Evolutionary conservation across 495 filamentous ascomycete species (phyloP).

Genomic region (Talaromyces adpressus): DNA sequence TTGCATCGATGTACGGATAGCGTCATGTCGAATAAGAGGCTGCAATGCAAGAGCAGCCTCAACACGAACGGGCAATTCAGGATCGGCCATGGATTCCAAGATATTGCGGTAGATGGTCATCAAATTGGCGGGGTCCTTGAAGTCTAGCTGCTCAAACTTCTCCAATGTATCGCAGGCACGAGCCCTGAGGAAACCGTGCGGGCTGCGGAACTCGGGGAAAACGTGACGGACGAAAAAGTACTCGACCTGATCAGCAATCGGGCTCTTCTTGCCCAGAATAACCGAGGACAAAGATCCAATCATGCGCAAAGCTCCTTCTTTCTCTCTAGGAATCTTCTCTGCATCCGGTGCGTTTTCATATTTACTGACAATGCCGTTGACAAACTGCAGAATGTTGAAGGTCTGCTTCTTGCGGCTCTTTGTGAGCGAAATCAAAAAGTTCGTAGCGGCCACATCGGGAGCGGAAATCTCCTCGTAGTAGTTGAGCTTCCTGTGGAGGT

Average conservation of each 20-base stretch:
- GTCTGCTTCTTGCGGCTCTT: conserved; percentile 94
- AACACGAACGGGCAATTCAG: conserved; percentile 84
- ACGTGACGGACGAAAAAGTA: conserved; percentile 98
- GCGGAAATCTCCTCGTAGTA: conserved; percentile 96
- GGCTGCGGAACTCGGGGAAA: conserved; percentile 93
- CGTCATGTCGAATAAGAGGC: conserved; percentile 89
- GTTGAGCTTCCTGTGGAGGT: conserved; percentile 93
- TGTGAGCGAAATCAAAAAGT: conserved; percentile 90
- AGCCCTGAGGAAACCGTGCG: conserved; percentile 87
- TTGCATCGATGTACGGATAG: conserved; percentile 91
- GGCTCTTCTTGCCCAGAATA: conserved; percentile 94
- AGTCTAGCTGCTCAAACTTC: conserved; percentile 94
- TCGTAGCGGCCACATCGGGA: conserved; percentile 92
- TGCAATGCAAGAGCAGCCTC: conserved; percentile 92
- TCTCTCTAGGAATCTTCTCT: conserved; percentile 86
- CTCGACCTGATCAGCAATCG: conserved; percentile 96
- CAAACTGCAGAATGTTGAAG: conserved; percentile 85
- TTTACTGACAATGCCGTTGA: conserved; percentile 87
- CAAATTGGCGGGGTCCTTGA: conserved; percentile 90
- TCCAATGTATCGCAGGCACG: conserved; percentile 95
- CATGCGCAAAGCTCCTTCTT: conserved; percentile 95
- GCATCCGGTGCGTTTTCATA: conserved; percentile 77
- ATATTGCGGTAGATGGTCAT: conserved; percentile 95
- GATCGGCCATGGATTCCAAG: conserved; percentile 91
- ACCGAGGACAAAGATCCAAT: conserved; percentile 92